These are phyloP conservation scores for Anethum foeniculum DNA, from an alignment of 140 eudicot genomes.

Conservation along the genomic window DNA sequence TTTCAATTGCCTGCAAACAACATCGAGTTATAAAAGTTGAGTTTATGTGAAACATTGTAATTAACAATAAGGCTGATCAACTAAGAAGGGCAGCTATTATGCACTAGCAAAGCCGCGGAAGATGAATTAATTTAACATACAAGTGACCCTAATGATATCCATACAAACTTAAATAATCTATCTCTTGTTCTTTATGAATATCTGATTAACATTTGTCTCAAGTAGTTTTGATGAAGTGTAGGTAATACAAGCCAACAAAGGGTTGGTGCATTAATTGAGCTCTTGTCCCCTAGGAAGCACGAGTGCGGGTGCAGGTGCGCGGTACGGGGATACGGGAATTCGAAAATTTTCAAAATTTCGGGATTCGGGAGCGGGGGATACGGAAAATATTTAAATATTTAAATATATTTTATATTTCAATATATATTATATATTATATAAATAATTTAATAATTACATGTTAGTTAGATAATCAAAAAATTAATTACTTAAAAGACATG, in stretches of 20 bases:
- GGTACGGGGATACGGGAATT: too few species aligned
- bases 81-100: background rate
- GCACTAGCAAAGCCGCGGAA: background rate
- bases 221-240: background rate
- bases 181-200: background rate
- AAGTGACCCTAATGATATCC: background rate
- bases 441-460: too few species aligned
- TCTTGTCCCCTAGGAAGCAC: too few species aligned
- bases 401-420: too few species aligned
- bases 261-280: too few species aligned
- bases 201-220: background rate
- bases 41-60: background rate
- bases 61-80: background rate
- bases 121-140: background rate
- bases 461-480: too few species aligned
- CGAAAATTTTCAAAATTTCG: too few species aligned
- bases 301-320: too few species aligned
- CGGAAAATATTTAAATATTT: too few species aligned
- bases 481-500: too few species aligned
- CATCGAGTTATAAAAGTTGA: background rate
- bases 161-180: background rate
- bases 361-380: too few species aligned
- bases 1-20: conserved; percentile 75
- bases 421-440: too few species aligned
- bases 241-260: background rate